Evolutionary conservation across 179 eudicot species (phyloP).

Genomic region (Beta lomatogona): DNA sequence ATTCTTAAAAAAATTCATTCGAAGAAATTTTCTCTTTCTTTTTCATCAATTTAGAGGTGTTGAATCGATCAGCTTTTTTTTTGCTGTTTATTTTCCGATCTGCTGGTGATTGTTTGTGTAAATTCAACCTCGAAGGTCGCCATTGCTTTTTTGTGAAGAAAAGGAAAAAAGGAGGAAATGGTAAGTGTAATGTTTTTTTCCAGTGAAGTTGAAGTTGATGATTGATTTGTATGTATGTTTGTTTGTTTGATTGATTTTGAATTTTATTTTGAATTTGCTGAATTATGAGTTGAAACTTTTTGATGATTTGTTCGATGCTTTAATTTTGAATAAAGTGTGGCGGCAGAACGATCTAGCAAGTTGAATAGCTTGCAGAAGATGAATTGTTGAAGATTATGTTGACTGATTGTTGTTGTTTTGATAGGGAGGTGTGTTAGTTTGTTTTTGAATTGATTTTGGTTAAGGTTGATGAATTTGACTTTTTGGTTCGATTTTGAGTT

Average conservation of each 20-base stretch:
- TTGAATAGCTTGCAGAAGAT: no score
- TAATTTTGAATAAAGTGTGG: neutral
- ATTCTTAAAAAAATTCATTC: no score
- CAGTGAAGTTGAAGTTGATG: neutral
- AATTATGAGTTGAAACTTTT: conserved; percentile 11
- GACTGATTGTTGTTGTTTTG: no score
- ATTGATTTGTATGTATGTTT: neutral
- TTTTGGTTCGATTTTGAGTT: conserved; percentile 25
- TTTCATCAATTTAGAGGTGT: neutral
- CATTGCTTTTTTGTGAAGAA: conserved; percentile 22
- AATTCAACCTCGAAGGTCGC: conserved; percentile 20
- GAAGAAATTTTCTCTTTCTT: neutral
- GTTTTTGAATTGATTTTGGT: neutral
- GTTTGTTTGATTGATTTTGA: neutral
- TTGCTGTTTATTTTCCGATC: conserved; percentile 8
- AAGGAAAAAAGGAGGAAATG: conserved; percentile 6
- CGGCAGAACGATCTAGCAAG: no score
- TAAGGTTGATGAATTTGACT: conserved; percentile 18
- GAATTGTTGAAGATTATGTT: no score
- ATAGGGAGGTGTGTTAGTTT: neutral
- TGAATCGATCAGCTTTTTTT: conserved; percentile 14
- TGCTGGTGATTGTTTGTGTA: neutral
- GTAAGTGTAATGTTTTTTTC: conserved; percentile 20
- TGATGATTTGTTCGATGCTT: conserved; percentile 31
- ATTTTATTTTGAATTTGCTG: neutral